Conservation (phyloP, 768 basidiomycete species). For the Trametes punicea region DNA sequence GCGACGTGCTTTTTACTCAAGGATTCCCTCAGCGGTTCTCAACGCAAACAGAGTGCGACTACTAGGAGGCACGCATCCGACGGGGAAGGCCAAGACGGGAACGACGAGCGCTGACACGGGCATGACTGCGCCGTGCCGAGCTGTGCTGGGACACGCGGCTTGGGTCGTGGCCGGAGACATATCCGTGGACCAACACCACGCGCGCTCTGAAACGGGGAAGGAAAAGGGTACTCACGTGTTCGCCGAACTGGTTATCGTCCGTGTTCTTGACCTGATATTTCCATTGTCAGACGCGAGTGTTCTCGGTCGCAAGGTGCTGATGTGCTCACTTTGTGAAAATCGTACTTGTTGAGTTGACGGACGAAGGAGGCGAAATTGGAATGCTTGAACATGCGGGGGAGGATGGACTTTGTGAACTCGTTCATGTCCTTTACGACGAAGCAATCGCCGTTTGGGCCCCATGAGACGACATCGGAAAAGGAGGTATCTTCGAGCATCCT, state of each 20-base stretch:
- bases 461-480: constrained; percentile 72
- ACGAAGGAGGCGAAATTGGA: constrained; percentile 93
- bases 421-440: constrained; percentile 98
- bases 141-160: background rate
- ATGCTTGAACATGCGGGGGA: constrained; percentile 93
- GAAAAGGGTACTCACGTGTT: constrained; percentile 41
- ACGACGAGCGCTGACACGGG: background rate
- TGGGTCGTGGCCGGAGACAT: constrained; percentile 2
- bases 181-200: constrained; percentile 4
- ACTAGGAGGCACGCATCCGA: constrained; percentile 11
- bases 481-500: constrained; percentile 87
- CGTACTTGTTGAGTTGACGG: constrained; percentile 92
- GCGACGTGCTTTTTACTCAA: background rate
- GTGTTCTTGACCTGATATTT: constrained; percentile 74
- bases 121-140: background rate
- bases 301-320: constrained; percentile 8
- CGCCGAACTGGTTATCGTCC: constrained; percentile 72
- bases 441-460: constrained; percentile 81
- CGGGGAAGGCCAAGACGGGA: constrained; percentile 2
- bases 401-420: constrained; percentile 86
- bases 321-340: constrained; percentile 78
- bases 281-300: background rate
- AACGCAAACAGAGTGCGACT: background rate
- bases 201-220: constrained; percentile 19
- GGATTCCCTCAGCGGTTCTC: background rate